These are phyloP conservation scores for Ascochyta pisi DNA, from an alignment of 2,329 filamentous ascomycete genomes.

Conservation along the genomic window DNA sequence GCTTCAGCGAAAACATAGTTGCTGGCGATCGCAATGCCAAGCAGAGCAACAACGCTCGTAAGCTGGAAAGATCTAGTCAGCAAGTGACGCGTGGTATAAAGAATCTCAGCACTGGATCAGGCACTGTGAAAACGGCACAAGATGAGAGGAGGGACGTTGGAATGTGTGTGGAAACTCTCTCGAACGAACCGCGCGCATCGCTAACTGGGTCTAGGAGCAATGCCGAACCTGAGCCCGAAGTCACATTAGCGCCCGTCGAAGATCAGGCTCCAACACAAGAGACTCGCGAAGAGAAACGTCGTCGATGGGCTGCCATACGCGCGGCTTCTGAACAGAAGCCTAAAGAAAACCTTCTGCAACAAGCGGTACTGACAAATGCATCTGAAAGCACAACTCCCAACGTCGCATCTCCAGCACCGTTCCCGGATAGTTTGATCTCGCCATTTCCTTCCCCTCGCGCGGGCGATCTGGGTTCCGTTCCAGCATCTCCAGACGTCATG, in stretches of 20 bases:
- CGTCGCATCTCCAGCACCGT: conserved; percentile 49
- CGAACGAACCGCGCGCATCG: background rate
- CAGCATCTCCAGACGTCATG: conserved; percentile 51
- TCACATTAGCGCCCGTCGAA: conserved; percentile 25
- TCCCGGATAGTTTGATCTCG: conserved; percentile 43
- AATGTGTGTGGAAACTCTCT: background rate
- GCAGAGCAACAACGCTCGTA: conserved; percentile 6
- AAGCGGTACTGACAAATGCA: conserved; percentile 71
- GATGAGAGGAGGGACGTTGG: background rate
- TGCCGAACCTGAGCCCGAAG: conserved; percentile 28
- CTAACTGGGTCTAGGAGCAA: conserved; percentile 27
- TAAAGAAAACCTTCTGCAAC: conserved; percentile 69
- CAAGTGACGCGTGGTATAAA: conserved; percentile 15
- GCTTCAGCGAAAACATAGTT: conserved; percentile 27
- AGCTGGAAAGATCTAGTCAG: conserved; percentile 8
- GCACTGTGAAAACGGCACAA: background rate
- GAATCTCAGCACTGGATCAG: conserved; percentile 7
- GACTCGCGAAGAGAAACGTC: conserved; percentile 43
- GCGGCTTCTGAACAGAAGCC: conserved; percentile 55
- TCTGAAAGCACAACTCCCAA: conserved; percentile 63
- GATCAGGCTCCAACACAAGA: conserved; percentile 40
- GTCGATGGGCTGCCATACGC: conserved; percentile 43
- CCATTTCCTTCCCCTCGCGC: conserved; percentile 48
- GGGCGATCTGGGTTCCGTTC: conserved; percentile 46
- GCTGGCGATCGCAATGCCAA: conserved; percentile 12